These are phyloP conservation scores for Urochloa ruziziensis DNA, from an alignment of 176 grass and related monocot species.

Conservation along the genomic window DNA sequence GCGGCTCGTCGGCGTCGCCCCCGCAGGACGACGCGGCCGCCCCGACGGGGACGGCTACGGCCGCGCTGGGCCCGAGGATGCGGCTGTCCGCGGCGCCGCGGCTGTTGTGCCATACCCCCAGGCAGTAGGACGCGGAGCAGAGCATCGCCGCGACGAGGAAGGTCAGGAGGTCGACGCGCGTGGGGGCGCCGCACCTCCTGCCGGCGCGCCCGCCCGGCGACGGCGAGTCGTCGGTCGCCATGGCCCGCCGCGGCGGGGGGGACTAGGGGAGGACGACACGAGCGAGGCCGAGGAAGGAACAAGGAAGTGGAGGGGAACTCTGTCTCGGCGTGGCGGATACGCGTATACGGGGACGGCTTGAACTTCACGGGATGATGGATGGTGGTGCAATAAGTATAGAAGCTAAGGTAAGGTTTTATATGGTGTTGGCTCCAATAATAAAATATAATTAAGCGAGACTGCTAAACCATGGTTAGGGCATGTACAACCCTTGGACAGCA, in stretches of 20 bases:
- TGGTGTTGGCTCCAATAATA: too few species aligned
- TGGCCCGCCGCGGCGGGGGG: neutral
- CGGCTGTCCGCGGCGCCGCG: slow-evolving; percentile 22
- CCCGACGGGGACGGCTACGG: neutral
- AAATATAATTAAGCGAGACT: too few species aligned
- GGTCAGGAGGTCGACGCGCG: slow-evolving; percentile 43
- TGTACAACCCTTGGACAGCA: too few species aligned
- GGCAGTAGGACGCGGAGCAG: slow-evolving; percentile 64
- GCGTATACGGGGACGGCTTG: too few species aligned
- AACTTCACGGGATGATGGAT: too few species aligned
- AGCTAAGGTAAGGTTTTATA: neutral
- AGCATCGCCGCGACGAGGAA: slow-evolving; percentile 38
- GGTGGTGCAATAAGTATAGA: slow-evolving; percentile 2
- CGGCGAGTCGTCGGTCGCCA: slow-evolving; percentile 39
- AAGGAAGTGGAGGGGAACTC: neutral
- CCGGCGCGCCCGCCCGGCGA: neutral
- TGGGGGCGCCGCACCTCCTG: slow-evolving; percentile 16
- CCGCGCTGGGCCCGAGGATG: slow-evolving; percentile 12
- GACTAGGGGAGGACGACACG: neutral
- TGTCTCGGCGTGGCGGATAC: neutral
- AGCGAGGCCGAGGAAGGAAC: slow-evolving; percentile 15
- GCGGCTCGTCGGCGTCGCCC: slow-evolving; percentile 1
- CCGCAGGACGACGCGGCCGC: slow-evolving; percentile 25
- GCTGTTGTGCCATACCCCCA: slow-evolving; percentile 73
- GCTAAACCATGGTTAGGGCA: too few species aligned